Base-by-base conservation (phyloP, 1,139 yeast species). In the Kluyveromyces marxianus region DNA sequence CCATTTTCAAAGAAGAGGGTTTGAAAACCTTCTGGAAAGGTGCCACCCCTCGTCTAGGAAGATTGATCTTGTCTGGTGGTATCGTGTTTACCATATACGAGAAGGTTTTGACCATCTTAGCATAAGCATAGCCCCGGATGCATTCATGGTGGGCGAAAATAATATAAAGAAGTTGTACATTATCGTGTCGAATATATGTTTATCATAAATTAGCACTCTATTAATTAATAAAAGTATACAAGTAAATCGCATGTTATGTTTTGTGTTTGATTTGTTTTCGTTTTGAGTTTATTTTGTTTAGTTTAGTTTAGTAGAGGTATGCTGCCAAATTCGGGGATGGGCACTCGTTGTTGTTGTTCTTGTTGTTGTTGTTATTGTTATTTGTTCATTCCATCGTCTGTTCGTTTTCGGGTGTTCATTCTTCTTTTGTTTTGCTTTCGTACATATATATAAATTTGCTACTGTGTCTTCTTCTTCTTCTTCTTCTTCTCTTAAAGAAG, bases 41-140 rank as follows among this genome's bases (percentile, higher is more conserved):
- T 50, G 96, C 97, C 37, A 90, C 97, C 1, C 98, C 98, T 44
- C 75, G 98, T 62, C 71, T 92, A 53, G 98, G 97, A 3, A 77
- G 98, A 57, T 75, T 92, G 61, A 81, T 90, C 39, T 74, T 92
- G 60, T 84, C 95, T 69, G 97, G 97, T 48, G 97, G 97, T 55
- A 90, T 90, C 54, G 97, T 90, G 14, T 90, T 90, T 67, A 90
- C 97, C 32, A 85, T 90, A 48, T 90, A 90, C 65, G 97, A 90
- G 64, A 86, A 88, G 69, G 84, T 90, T 71, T 71, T 90, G 67
- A 77, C 75, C 28, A 53, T 85, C 14, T 62, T 86, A 62, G 66
- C 58, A 6, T 38, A 66, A 53, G 37, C 21, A 14, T 14, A 14
- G 21, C 21, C 21, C 21, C 21, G 21, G 21, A 14, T 14, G 21